Evolutionary conservation across 2,329 filamentous ascomycete species (phyloP), one percentile per base, ranked within the genome.

Genomic region (Colletotrichum eleusines): DNA sequence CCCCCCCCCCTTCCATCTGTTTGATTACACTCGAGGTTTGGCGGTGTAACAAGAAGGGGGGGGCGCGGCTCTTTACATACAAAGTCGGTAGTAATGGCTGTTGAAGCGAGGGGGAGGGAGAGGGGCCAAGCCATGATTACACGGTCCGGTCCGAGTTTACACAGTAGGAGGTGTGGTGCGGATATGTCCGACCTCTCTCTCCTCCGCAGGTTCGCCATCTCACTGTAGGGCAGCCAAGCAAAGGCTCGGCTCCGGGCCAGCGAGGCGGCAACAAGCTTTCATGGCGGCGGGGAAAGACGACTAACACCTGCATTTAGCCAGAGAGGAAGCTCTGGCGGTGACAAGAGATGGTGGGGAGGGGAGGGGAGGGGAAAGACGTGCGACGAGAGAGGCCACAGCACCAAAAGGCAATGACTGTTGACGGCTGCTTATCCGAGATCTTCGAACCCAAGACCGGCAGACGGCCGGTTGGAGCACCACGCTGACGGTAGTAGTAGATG

Each of bases 171-270:
- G 38, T 40, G 40, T 62, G 63, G 42, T 67, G 51, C 68, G 68
- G 58, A 58, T 23, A 55, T 54, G 64, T 48, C 51, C 51, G 16
- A 16, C 6, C 51, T 46, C 40, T 18, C 6, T 20, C 40, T n/a
- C 68, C 67, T 53, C 68, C 46, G 64, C 64, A 46, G 51, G 67
- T 68, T 64, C 68, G 64, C 53, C 63, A 71, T 64, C 62, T 50
- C 64, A 63, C 28, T 51, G 57, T 51, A 68, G 26, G 51, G 63
- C 58, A 63, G 68, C 68, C 68, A 68, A 71, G 68, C 28, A 33
- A 42, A 9, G 31, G 35, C 5, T n/a, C 51, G 40, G 53, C 44
- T 46, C 2, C 40, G 40, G 40, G 6, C 40, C 40, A 1, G 53
- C 31, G 51, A 68, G 57, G 51, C 53, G 35, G 31, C n/a, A 46